Evolutionary conservation across 805 yeast species (phyloP).

Genomic region (Kluyveromyces dobzhanskii): DNA sequence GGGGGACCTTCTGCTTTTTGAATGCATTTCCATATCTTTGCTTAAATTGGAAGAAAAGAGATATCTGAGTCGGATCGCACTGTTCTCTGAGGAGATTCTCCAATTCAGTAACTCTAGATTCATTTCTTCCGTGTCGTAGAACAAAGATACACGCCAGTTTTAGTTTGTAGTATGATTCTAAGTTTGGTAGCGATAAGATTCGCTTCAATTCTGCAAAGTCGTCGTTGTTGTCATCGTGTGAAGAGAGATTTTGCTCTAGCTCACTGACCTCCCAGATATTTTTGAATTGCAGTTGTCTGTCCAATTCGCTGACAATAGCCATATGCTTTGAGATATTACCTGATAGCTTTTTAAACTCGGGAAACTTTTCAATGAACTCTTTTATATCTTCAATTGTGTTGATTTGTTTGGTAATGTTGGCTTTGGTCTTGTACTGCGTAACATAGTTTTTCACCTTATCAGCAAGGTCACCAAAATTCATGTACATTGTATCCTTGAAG

Average conservation of each 20-base stretch:
- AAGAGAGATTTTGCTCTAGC: conserved; percentile 76
- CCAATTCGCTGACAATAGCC: conserved; percentile 80
- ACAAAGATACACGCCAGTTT: conserved; percentile 69
- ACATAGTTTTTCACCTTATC: conserved; percentile 82
- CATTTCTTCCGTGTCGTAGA: conserved; percentile 58
- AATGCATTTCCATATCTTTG: conserved; percentile 16
- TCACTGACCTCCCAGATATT: conserved; percentile 83
- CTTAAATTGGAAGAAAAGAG: conserved; percentile 39
- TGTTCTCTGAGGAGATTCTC: conserved; percentile 31
- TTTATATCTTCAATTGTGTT: conserved; percentile 85
- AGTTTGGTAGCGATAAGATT: conserved; percentile 38
- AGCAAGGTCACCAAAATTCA: conserved; percentile 92
- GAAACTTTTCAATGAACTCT: conserved; percentile 82
- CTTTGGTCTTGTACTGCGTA: conserved; percentile 67
- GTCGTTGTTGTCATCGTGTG: conserved; percentile 47
- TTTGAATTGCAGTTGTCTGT: conserved; percentile 53
- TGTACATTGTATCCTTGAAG: conserved; percentile 70
- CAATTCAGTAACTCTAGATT: conserved; percentile 40
- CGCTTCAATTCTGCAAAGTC: conserved; percentile 52
- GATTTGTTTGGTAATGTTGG: conserved; percentile 60
- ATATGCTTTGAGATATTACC: conserved; percentile 89
- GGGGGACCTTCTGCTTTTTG: conserved; percentile 4
- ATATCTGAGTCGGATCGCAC: conserved; percentile 32
- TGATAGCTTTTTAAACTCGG: conserved; percentile 84
- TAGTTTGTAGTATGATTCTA: conserved; percentile 51